Evolutionary conservation across 768 basidiomycete species (phyloP).

Genomic region (Boletellus sp.): DNA sequence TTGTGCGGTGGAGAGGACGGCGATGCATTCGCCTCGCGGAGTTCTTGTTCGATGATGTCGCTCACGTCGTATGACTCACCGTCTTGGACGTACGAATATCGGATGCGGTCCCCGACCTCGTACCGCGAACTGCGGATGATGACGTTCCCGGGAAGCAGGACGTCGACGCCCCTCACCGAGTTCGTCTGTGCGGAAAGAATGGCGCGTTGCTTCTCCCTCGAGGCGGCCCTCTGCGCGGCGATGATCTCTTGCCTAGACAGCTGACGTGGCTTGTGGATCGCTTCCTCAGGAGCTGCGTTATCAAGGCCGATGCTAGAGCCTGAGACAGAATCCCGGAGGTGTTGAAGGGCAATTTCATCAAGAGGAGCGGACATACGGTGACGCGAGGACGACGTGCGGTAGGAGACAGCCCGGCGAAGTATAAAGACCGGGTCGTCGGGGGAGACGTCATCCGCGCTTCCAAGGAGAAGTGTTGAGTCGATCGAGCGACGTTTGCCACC

Average conservation of each 20-base stretch:
- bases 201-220: conserved; percentile 79
- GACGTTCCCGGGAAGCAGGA: conserved; percentile 79
- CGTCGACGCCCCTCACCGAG: conserved; percentile 81
- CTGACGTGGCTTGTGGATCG: conserved; percentile 33
- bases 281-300: conserved; percentile 30
- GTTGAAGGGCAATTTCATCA: conserved; percentile 78
- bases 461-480: conserved; percentile 72
- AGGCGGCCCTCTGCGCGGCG: conserved; percentile 85
- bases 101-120: conserved; percentile 65
- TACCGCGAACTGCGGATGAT: conserved; percentile 82
- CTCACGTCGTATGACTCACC: conserved; percentile 93
- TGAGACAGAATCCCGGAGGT: conserved; percentile 60
- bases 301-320: conserved; percentile 59
- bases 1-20: conserved; percentile 28
- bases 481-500: conserved; percentile 79
- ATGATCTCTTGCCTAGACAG: conserved; percentile 85
- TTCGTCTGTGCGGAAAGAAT: conserved; percentile 85
- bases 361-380: conserved; percentile 72
- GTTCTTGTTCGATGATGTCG: conserved; percentile 88
- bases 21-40: conserved; percentile 47
- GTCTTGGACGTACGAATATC: conserved; percentile 94
- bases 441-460: conserved; percentile 67
- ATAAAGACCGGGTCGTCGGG: conserved; percentile 87
- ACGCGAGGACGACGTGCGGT: conserved; percentile 67
- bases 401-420: conserved; percentile 76